Base-by-base conservation (phyloP, 2,329 filamentous ascomycete species). In the Aureobasidium sp. region DNA sequence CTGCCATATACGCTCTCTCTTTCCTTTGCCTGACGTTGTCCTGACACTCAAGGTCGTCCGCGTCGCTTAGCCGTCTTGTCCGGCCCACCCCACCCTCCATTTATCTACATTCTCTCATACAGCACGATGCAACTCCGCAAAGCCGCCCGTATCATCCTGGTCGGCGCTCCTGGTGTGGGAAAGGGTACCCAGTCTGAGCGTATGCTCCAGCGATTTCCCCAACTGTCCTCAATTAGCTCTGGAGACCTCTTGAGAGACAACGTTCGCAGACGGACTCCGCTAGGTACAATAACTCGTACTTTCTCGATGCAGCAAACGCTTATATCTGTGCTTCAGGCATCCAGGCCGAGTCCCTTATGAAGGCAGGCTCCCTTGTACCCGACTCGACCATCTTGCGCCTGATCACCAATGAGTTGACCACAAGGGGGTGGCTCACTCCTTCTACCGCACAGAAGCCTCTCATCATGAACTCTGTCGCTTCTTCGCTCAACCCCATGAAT, bases 131-230 rank as follows among this genome's bases (percentile, higher is more conserved):
- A 85, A 77, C 84, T 95, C 71, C 69, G 70, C 9, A 69, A 67
- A 77, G 93, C 94, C 62, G 94, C 94, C 59, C 89, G 94, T 65
- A 87, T 97, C 66, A 97, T 99, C 72, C 85, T 99, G 67, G 85
- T 99, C 69, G 94, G 94, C 68, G 92, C 93, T 58, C 94, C 94
- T n/a, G 92, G 92, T 62, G 94, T 96, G 62, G 94, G 94, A 65
- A 99, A 99, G 76, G 94, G 93, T 65, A 99, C 94, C 3, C 94
- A 99, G 78, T 91, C 90, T 57, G 90, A 96, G 74, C 86, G 94
- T 64, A 81, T 99, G 65, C 86, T 97, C 67, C 80, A 86, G 68
- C 86, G 89, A 67, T 99, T 94, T 72, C 90, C 92, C 3, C 89
- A 97, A 71, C 81, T 99, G 49, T 88, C 90, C 59, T 87, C 91